These are phyloP conservation scores for Leptographium wingfieldii DNA, from an alignment of 2,329 filamentous ascomycete species.

Conservation along the genomic window DNA sequence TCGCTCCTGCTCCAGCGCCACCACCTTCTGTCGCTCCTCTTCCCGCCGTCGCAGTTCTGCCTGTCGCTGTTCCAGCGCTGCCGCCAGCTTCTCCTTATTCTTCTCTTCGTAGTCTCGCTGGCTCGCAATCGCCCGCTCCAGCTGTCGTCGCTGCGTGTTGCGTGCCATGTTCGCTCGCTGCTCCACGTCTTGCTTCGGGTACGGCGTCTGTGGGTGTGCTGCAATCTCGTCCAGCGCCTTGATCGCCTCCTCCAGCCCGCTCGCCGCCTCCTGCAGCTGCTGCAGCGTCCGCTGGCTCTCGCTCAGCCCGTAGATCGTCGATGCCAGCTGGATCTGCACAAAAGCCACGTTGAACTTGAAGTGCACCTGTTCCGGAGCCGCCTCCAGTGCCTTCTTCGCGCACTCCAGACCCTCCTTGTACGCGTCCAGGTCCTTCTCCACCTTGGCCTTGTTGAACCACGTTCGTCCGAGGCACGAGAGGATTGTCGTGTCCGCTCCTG, in stretches of 20 bases:
- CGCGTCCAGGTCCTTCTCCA: conserved; percentile 43
- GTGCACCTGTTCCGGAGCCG: conserved; percentile 73
- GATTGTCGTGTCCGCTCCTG: conserved; percentile 65
- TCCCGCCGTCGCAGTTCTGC: conserved; percentile 68
- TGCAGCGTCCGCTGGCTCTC: conserved; percentile 66
- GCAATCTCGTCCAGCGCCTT: conserved; percentile 54
- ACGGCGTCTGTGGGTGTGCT: conserved; percentile 57
- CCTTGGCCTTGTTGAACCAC: conserved; percentile 69
- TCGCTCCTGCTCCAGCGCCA: conserved; percentile 59
- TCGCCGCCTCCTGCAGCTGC: conserved; percentile 68
- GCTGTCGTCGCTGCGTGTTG: conserved; percentile 86
- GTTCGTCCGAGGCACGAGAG: conserved; percentile 78
- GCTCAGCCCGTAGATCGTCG: conserved; percentile 59
- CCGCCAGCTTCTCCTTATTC: conserved; percentile 76
- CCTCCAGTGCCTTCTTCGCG: conserved; percentile 58
- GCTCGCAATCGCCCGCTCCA: conserved; percentile 70
- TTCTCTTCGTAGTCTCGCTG: conserved; percentile 88
- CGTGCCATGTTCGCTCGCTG: conserved; percentile 94
- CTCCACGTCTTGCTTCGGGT: conserved; percentile 81
- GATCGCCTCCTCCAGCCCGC: conserved; percentile 73
- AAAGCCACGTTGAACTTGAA: conserved; percentile 98
- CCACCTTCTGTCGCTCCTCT: conserved; percentile 55
- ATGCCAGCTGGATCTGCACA: conserved; percentile 87
- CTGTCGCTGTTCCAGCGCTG: conserved; percentile 68
- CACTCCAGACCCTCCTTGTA: conserved; percentile 46